Percentiles rank a stretch among this genome's conserved stretches.
These are phyloP conservation scores for Nevesoporus exiguus DNA, from an alignment of 768 basidiomycete species.

Conservation along the genomic window DNA sequence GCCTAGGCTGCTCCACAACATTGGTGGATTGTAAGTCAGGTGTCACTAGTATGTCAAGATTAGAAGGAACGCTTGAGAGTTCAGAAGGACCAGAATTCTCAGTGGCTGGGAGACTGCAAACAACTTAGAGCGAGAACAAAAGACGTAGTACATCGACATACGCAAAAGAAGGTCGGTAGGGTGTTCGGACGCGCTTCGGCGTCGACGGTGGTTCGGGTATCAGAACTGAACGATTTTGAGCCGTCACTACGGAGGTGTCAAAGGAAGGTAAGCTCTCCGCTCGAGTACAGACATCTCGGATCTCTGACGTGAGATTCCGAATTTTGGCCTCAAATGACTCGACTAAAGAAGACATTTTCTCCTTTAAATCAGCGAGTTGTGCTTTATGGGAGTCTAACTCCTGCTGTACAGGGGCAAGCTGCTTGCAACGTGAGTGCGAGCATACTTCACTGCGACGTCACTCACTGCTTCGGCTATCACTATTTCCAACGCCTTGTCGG, in stretches of 20 bases:
- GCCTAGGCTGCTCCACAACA: constrained; percentile 12
- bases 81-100: constrained; percentile 21
- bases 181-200: constrained; percentile 33
- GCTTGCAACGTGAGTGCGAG: constrained; percentile 7
- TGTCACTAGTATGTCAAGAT: constrained; percentile 13
- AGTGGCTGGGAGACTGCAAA: constrained; percentile 17
- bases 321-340: constrained; percentile 38
- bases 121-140: constrained; percentile 12
- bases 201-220: constrained; percentile 32
- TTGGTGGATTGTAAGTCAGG: constrained; percentile 7
- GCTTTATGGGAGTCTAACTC: constrained; percentile 46
- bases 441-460: neutral
- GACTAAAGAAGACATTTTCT: constrained; percentile 29
- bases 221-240: constrained; percentile 17
- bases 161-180: constrained; percentile 24
- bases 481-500: constrained; percentile 13
- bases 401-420: constrained; percentile 52
- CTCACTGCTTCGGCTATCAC: constrained; percentile 31
- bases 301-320: constrained; percentile 34
- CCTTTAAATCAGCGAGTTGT: constrained; percentile 38
- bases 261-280: constrained; percentile 9
- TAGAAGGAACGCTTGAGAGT: constrained; percentile 20
- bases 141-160: constrained; percentile 12
- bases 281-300: constrained; percentile 29
- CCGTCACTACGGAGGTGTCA: constrained; percentile 7